A percentile compares a stretch with the other conserved stretches of the same genome.
phyloP scores from a whole-genome alignment of 1,284 basidiomycete genomes.

The Cerioporus squamosus region DNA sequence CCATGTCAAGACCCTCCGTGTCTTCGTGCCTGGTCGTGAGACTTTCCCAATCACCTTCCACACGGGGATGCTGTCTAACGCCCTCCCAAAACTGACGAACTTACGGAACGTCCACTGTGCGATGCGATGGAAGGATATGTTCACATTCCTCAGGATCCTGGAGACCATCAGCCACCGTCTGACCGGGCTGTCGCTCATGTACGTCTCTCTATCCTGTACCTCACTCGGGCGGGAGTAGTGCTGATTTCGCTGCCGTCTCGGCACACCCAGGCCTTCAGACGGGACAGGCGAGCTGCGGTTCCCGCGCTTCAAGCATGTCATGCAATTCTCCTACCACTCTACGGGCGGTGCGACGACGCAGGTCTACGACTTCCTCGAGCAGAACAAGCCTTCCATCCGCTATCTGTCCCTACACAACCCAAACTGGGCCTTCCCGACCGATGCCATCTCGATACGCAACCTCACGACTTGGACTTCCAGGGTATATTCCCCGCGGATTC shows the following conservation, averaged over 20 bases:
- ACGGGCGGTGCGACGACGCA: conserved; percentile 43
- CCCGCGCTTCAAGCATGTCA: conserved; percentile 60
- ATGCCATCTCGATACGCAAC: conserved; percentile 59
- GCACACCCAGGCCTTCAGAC: conserved; percentile 48
- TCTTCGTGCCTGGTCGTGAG: conserved; percentile 57
- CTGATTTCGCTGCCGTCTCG: neutral
- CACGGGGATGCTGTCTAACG: conserved; percentile 73
- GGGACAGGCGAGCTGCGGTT: conserved; percentile 54
- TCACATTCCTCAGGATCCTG: conserved; percentile 54
- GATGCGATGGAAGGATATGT: conserved; percentile 58
- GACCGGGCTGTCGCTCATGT: conserved; percentile 59
- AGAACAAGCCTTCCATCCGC: conserved; percentile 58
- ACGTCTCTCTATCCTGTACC: conserved; percentile 26
- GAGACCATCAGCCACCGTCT: conserved; percentile 55
- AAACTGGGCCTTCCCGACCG: conserved; percentile 59
- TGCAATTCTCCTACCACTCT: conserved; percentile 57
- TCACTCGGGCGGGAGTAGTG: neutral
- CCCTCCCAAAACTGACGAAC: conserved; percentile 62
- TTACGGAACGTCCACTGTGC: conserved; percentile 63
- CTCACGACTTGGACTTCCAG: conserved; percentile 65
- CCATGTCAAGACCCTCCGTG: conserved; percentile 58
- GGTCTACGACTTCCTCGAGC: conserved; percentile 52
- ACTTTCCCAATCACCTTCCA: conserved; percentile 65
- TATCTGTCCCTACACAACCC: conserved; percentile 58
- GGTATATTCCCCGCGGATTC: conserved; percentile 56